Evolutionary conservation across 1,284 basidiomycete species (phyloP).

Genomic region (Kalmanozyma brasiliensis): DNA sequence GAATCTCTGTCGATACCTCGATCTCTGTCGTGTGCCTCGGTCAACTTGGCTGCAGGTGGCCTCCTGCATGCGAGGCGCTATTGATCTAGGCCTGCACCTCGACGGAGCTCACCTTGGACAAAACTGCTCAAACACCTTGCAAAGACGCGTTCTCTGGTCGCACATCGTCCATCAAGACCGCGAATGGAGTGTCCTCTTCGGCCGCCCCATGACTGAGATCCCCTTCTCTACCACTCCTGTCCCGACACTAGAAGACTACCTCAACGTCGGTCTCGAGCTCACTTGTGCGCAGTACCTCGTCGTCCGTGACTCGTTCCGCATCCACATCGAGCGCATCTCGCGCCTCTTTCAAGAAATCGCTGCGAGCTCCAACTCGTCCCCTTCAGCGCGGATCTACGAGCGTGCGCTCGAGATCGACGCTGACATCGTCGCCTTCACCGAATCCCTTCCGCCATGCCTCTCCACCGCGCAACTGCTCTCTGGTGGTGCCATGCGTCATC

Average conservation of each 20-base stretch:
- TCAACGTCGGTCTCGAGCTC: conserved; percentile 30
- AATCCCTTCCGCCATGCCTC: conserved; percentile 24
- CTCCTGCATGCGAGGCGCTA: conserved; percentile 43
- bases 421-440: conserved; percentile 29
- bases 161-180: conserved; percentile 44
- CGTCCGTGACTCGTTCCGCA: conserved; percentile 33
- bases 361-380: conserved; percentile 33
- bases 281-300: conserved; percentile 42
- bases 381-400: conserved; percentile 26
- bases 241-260: conserved; percentile 32
- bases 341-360: conserved; percentile 43
- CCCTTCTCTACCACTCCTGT: conserved; percentile 32
- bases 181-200: conserved; percentile 45
- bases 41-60: conserved; percentile 45
- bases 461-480: conserved; percentile 15
- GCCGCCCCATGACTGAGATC: conserved; percentile 44
- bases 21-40: conserved; percentile 37
- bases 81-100: conserved; percentile 36
- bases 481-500: conserved; percentile 32
- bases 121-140: conserved; percentile 29
- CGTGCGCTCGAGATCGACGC: conserved; percentile 40
- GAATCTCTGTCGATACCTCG: conserved; percentile 41
- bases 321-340: conserved; percentile 36
- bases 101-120: conserved; percentile 35
- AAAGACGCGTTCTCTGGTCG: conserved; percentile 40